A percentile compares a stretch with the other conserved stretches of the same genome.
Evolutionary conservation across 192 early-diverging fungal genomes (phyloP).

Genomic region (Umbelopsis isabellina): DNA sequence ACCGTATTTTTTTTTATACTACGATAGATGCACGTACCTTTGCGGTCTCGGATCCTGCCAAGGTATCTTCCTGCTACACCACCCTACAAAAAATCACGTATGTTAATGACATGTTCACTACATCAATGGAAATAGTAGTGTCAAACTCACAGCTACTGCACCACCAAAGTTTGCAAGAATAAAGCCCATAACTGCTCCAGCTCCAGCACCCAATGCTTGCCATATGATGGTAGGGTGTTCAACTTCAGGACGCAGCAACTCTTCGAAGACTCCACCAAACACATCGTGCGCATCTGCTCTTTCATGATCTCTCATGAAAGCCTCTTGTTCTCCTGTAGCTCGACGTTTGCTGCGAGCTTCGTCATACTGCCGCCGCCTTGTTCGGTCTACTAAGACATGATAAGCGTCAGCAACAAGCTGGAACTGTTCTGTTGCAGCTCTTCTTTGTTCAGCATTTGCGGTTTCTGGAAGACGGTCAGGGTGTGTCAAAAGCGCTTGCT

Average conservation of each 20-base stretch:
- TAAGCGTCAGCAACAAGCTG: slow-evolving; percentile 38
- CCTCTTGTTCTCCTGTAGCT: slow-evolving; percentile 4
- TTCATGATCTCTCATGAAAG: slow-evolving; percentile 13
- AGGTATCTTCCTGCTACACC: slow-evolving; percentile 63
- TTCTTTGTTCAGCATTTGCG: slow-evolving; percentile 20
- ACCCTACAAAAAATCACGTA: slow-evolving; percentile 43
- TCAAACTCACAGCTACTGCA: slow-evolving; percentile 32
- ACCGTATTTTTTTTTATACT: not conserved
- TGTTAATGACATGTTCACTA: not conserved
- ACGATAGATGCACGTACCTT: slow-evolving; percentile 41
- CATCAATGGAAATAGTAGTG: not conserved
- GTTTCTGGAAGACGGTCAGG: slow-evolving; percentile 31
- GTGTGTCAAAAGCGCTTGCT: slow-evolving; percentile 36
- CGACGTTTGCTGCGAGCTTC: slow-evolving; percentile 3
- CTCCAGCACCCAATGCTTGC: slow-evolving; percentile 33
- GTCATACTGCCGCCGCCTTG: slow-evolving; percentile 34
- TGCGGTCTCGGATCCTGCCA: slow-evolving; percentile 66
- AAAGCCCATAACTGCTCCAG: slow-evolving; percentile 39
- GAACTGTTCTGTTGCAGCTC: slow-evolving; percentile 29
- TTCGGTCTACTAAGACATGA: slow-evolving; percentile 30
- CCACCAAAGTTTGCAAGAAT: slow-evolving; percentile 35
- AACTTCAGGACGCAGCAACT: slow-evolving; percentile 39
- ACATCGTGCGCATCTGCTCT: slow-evolving; percentile 25
- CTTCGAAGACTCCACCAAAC: slow-evolving; percentile 42
- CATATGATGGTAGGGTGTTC: slow-evolving; percentile 35